Base-by-base conservation (phyloP, 2,329 filamentous ascomycete species). In the Onygenales sp. region DNA sequence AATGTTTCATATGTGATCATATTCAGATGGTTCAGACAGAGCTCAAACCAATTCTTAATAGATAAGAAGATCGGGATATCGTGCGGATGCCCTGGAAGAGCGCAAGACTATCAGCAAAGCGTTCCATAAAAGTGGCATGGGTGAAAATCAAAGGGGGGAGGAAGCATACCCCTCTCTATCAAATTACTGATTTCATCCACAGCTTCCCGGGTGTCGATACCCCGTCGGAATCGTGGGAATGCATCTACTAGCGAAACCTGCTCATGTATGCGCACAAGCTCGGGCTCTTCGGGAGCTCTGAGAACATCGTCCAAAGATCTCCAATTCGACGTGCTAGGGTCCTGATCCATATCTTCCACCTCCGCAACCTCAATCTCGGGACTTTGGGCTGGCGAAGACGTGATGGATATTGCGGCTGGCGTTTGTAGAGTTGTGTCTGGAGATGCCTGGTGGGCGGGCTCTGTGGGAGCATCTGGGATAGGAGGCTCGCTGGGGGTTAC, bases 321-420 rank as follows among this genome's bases (percentile, higher is more conserved):
- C 75, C 74, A 77, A 56, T 63, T 72, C 7, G 73, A 72, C 17
- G 68, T 67, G 33, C 69, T 69, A 2, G 71, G 68, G 51, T 76
- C 72, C 58, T 76, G 71, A 50, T 74, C 72, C 60, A 74, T 73
- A 54, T 77, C 76, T 62, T 78, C 75, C 14, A 70, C 62, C 43
- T 76, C 73, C 7, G 74, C 72, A 13, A 76, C 72, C 61, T 78
- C 75, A 35, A 77, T 77, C 53, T 75, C 70, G 9, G 72, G 73
- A 51, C 73, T 76, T 43, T 68, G 67, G 17, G 68, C 64, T 10
- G 73, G 68, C 13, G 74, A 73, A 4, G 73, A 75, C 8, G 69
- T 64, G 46, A 75, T 64, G 7, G 72, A 73, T 48, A 74, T 70
- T 21, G 62, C 63, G 47, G 64, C 57, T 48, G 61, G 56, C 14